Evolutionary conservation across 2,329 filamentous ascomycete species (phyloP).

Genomic region (Fusarium tjaetaba): DNA sequence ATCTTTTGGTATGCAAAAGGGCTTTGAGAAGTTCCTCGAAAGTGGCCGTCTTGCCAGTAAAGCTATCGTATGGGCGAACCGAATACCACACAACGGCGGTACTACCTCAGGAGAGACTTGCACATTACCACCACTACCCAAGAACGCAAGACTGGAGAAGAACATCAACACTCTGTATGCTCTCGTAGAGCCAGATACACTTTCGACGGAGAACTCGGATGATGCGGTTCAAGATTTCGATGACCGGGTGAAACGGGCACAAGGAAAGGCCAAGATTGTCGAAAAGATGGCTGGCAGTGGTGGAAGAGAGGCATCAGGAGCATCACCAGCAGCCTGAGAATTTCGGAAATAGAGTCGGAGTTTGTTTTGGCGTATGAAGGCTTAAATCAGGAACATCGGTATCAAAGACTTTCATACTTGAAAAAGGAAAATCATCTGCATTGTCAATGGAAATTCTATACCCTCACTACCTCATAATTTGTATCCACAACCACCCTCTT

Average conservation of each 20-base stretch:
- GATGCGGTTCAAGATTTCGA: constrained; percentile 93
- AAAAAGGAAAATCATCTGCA: constrained; percentile 43
- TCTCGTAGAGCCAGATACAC: constrained; percentile 79
- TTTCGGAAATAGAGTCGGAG: background rate
- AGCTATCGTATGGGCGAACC: constrained; percentile 84
- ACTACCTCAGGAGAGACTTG: constrained; percentile 3
- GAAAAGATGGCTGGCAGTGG: constrained; percentile 68
- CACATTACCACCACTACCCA: constrained; percentile 56
- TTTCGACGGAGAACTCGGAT: constrained; percentile 85
- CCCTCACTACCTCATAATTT: constrained; percentile 42
- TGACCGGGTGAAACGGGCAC: constrained; percentile 83
- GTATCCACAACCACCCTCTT: constrained; percentile 44
- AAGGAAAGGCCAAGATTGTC: constrained; percentile 85
- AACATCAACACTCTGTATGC: constrained; percentile 81
- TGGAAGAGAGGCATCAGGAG: constrained; percentile 29
- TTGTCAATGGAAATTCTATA: constrained; percentile 47
- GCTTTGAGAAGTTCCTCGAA: constrained; percentile 90
- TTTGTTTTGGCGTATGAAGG: constrained; percentile 6
- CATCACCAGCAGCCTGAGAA: constrained; percentile 1
- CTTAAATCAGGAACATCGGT: background rate
- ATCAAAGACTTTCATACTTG: background rate
- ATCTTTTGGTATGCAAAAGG: constrained; percentile 89
- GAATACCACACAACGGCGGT: constrained; percentile 55
- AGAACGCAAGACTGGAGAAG: constrained; percentile 75
- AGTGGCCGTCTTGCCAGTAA: constrained; percentile 82